These are phyloP conservation scores for Talaromyces sp. DNA, from an alignment of 2,329 filamentous ascomycete genomes.

Conservation along the genomic window DNA sequence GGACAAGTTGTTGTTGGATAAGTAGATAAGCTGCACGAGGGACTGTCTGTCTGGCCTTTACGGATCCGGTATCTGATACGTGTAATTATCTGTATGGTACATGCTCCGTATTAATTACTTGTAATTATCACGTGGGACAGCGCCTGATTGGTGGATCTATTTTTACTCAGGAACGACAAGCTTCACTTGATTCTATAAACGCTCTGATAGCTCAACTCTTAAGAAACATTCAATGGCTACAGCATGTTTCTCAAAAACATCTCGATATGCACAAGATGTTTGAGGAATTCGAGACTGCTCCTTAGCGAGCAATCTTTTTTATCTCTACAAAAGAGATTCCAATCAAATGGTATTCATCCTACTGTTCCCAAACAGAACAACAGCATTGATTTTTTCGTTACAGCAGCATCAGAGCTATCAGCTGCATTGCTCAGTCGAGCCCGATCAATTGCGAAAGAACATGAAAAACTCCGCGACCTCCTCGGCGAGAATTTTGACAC, in stretches of 20 bases:
- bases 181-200: neutral
- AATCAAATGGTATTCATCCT: constrained; percentile 29
- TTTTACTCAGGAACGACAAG: neutral
- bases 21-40: neutral
- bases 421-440: constrained; percentile 55
- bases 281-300: constrained; percentile 38
- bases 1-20: constrained; percentile 16
- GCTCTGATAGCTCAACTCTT: neutral
- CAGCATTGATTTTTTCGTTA: constrained; percentile 17
- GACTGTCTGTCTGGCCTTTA: constrained; percentile 36
- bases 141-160: constrained; percentile 1
- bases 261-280: constrained; percentile 48
- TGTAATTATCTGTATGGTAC: constrained; percentile 8
- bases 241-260: constrained; percentile 16
- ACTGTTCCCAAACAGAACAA: neutral
- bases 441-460: constrained; percentile 53
- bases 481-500: constrained; percentile 56
- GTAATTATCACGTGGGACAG: constrained; percentile 8
- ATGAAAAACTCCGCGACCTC: constrained; percentile 51
- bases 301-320: constrained; percentile 25
- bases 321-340: constrained; percentile 24
- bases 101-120: neutral
- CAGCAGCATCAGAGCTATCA: constrained; percentile 42
- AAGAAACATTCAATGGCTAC: constrained; percentile 1
- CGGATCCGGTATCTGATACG: constrained; percentile 19